These are phyloP conservation scores for Zymoseptoria ardabiliae DNA, from an alignment of 2,329 filamentous ascomycete species.

Conservation along the genomic window DNA sequence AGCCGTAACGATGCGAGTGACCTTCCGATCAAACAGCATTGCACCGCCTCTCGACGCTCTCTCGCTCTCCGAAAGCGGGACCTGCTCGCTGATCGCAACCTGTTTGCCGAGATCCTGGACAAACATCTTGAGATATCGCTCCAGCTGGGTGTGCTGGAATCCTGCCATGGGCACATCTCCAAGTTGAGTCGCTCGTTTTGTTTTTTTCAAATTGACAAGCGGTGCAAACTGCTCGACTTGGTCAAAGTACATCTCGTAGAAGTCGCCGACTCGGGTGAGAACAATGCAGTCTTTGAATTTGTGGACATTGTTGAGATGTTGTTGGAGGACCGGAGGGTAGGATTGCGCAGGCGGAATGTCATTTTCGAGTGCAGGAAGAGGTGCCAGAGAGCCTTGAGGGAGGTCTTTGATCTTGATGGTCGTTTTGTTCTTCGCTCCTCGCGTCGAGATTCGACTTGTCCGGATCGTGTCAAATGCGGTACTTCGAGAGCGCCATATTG, in stretches of 20 bases:
- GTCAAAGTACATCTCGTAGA: conserved; percentile 97
- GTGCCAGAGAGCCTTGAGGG: conserved; percentile 49
- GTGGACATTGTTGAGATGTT: conserved; percentile 81
- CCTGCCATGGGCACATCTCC: conserved; percentile 87
- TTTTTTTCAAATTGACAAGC: conserved; percentile 79
- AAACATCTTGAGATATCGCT: conserved; percentile 84
- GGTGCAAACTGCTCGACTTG: conserved; percentile 86
- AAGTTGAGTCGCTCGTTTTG: conserved; percentile 68
- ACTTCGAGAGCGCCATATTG: background rate
- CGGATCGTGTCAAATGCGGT: background rate
- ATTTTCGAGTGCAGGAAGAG: conserved; percentile 37
- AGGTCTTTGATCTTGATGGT: conserved; percentile 39
- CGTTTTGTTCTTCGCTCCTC: conserved; percentile 34
- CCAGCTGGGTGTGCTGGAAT: conserved; percentile 87
- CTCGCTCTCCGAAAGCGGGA: conserved; percentile 51
- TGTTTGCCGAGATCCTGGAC: conserved; percentile 86
- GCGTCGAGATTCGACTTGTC: background rate
- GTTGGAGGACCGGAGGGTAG: conserved; percentile 84
- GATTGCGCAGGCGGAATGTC: conserved; percentile 38
- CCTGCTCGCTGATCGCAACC: conserved; percentile 92
- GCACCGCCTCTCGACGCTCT: conserved; percentile 65
- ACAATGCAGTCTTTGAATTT: conserved; percentile 87
- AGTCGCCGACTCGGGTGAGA: conserved; percentile 84
- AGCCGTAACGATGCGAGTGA: conserved; percentile 83
- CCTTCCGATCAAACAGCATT: conserved; percentile 73